These are phyloP conservation scores for Candida takata DNA, from an alignment of 805 yeast species.

Conservation along the genomic window DNA sequence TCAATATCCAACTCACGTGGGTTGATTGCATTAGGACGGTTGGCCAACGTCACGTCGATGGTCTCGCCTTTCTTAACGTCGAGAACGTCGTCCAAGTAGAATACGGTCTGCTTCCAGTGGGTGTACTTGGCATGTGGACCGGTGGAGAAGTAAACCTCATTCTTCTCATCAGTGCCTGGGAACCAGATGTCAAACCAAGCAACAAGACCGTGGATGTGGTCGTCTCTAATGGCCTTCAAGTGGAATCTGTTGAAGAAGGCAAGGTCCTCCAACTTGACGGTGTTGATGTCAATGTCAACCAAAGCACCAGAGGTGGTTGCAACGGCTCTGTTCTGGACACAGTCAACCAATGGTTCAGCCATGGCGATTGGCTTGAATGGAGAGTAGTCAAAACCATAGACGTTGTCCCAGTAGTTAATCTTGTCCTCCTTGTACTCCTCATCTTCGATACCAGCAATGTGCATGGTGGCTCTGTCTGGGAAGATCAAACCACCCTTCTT, in stretches of 20 bases:
- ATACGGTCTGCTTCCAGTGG: constrained; percentile 98
- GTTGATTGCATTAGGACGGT: constrained; percentile 69
- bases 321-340: constrained; percentile 74
- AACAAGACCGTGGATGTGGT: constrained; percentile 79
- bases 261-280: constrained; percentile 75
- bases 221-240: constrained; percentile 69
- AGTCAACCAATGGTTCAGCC: constrained; percentile 93
- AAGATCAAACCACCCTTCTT: constrained; percentile 77
- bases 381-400: constrained; percentile 92
- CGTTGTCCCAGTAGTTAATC: constrained; percentile 91
- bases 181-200: constrained; percentile 95
- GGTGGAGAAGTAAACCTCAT: constrained; percentile 73
- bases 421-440: constrained; percentile 87
- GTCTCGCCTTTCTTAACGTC: constrained; percentile 70
- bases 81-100: constrained; percentile 78
- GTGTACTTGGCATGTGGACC: constrained; percentile 94
- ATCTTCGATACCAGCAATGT: constrained; percentile 89
- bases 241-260: constrained; percentile 68
- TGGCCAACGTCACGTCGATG: constrained; percentile 63
- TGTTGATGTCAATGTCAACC: constrained; percentile 82
- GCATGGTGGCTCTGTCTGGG: constrained; percentile 90
- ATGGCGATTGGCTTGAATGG: constrained; percentile 84
- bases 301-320: constrained; percentile 66
- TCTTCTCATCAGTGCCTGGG: constrained; percentile 47
- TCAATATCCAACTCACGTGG: constrained; percentile 89